Conservation (phyloP, 257 asterid genomes). For the Solanum ossicruentum region DNA sequence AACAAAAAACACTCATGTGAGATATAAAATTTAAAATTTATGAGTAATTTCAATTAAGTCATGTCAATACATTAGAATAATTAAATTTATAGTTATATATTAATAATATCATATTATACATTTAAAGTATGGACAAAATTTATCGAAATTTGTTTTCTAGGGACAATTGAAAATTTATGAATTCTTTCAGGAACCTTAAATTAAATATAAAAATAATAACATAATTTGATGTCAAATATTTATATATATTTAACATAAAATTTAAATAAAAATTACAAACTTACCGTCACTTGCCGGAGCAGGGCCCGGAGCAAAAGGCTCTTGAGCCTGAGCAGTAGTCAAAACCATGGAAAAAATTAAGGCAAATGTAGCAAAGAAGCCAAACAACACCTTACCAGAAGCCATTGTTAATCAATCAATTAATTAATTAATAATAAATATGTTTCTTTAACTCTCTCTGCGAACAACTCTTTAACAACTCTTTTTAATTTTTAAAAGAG, state of each 20-base stretch:
- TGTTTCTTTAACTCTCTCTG: slow-evolving; percentile 13
- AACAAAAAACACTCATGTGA: too few relatives aligned
- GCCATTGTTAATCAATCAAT: slow-evolving; percentile 17
- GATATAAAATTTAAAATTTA: not conserved
- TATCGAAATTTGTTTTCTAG: not conserved
- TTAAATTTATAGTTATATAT: too few relatives aligned
- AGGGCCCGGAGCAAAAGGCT: slow-evolving; percentile 45
- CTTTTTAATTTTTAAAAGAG: not conserved
- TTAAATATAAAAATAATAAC: not conserved
- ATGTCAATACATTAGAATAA: not conserved
- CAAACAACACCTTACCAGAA: slow-evolving; percentile 13
- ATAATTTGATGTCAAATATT: not conserved
- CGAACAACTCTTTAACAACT: not conserved
- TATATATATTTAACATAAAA: not conserved
- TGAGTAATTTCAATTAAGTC: not conserved
- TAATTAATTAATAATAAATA: not conserved
- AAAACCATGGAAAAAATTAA: slow-evolving; percentile 28
- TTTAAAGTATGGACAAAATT: not conserved
- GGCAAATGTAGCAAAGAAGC: slow-evolving; percentile 26
- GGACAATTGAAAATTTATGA: not conserved
- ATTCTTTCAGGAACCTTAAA: not conserved
- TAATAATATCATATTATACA: not conserved
- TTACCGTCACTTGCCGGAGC: slow-evolving; percentile 64
- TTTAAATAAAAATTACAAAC: not conserved
- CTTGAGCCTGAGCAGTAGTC: slow-evolving; percentile 42